Percentiles rank a stretch among this genome's conserved stretches.
Evolutionary conservation across 2,329 filamentous ascomycete species (phyloP).

Genomic region (Monosporascus sp.): DNA sequence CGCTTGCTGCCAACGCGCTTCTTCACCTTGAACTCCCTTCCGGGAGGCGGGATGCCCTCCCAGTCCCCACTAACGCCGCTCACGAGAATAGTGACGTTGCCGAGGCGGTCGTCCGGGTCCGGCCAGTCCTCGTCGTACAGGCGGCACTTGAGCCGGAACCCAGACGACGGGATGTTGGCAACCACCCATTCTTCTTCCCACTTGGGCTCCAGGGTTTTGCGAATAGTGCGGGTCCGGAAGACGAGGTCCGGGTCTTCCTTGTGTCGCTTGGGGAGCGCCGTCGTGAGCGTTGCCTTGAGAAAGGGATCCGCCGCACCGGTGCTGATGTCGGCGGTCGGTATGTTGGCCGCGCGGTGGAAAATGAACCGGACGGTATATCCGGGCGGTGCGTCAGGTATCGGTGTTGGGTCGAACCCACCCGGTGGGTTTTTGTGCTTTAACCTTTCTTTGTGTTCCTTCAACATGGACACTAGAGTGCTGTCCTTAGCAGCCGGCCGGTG

Average conservation of each 20-base stretch:
- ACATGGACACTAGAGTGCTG: conserved; percentile 26
- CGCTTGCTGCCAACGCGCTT: conserved; percentile 84
- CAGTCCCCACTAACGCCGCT: conserved; percentile 57
- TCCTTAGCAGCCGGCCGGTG: conserved; percentile 6
- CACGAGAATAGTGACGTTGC: conserved; percentile 72
- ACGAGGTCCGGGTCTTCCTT: conserved; percentile 77
- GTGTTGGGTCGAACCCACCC: conserved; percentile 76
- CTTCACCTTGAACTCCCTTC: conserved; percentile 63
- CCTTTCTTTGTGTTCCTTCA: conserved; percentile 32
- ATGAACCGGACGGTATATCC: conserved; percentile 84
- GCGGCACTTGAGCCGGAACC: conserved; percentile 79
- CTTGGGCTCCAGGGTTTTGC: conserved; percentile 64
- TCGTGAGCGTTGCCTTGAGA: conserved; percentile 68
- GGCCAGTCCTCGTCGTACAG: conserved; percentile 87
- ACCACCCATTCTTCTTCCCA: conserved; percentile 89
- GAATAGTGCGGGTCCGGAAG: conserved; percentile 71
- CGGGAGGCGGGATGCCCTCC: conserved; percentile 58
- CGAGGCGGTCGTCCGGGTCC: conserved; percentile 81
- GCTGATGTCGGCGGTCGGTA: conserved; percentile 76
- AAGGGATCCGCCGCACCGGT: conserved; percentile 80
- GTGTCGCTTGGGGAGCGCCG: conserved; percentile 66
- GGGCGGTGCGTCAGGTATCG: conserved; percentile 65
- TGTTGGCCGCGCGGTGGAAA: conserved; percentile 73
- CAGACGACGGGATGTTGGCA: conserved; percentile 74
- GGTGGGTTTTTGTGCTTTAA: conserved; percentile 49